Evolutionary conservation across 345 rosid species (phyloP).

Genomic region (Rhizophora apiculata): DNA sequence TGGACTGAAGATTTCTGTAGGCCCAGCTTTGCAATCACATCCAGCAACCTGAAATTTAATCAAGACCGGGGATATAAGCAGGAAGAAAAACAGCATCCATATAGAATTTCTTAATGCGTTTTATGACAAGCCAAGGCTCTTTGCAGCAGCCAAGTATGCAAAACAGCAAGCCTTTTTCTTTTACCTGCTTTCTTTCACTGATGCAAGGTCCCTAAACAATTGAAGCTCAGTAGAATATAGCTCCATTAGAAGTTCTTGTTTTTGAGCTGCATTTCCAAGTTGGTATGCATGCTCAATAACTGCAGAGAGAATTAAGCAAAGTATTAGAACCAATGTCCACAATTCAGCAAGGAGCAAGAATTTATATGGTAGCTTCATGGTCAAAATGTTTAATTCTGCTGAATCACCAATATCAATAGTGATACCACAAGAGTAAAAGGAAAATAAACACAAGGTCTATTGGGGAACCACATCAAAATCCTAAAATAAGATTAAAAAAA

Average conservation of each 20-base stretch:
- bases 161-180: neutral
- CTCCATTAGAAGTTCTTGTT: slow-evolving; percentile 85
- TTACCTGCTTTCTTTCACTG: slow-evolving; percentile 69
- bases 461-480: neutral
- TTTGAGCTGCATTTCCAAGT: slow-evolving; percentile 69
- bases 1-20: slow-evolving; percentile 66
- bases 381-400: neutral
- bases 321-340: neutral
- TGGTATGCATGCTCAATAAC: slow-evolving; percentile 87
- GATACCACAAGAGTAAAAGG: too few species aligned
- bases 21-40: slow-evolving; percentile 67
- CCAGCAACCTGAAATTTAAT: slow-evolving; percentile 57
- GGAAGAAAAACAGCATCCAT: neutral
- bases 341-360: neutral
- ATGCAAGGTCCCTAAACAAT: slow-evolving; percentile 66
- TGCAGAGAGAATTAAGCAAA: slow-evolving; percentile 21
- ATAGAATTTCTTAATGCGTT: neutral
- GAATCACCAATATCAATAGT: too few species aligned
- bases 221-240: slow-evolving; percentile 87
- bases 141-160: neutral
- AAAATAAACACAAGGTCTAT: neutral
- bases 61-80: slow-evolving; percentile 1
- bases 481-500: neutral
- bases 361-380: neutral
- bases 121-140: neutral